phyloP scores from a whole-genome alignment of 139 green algal species.

The Haematococcus lacustris region DNA sequence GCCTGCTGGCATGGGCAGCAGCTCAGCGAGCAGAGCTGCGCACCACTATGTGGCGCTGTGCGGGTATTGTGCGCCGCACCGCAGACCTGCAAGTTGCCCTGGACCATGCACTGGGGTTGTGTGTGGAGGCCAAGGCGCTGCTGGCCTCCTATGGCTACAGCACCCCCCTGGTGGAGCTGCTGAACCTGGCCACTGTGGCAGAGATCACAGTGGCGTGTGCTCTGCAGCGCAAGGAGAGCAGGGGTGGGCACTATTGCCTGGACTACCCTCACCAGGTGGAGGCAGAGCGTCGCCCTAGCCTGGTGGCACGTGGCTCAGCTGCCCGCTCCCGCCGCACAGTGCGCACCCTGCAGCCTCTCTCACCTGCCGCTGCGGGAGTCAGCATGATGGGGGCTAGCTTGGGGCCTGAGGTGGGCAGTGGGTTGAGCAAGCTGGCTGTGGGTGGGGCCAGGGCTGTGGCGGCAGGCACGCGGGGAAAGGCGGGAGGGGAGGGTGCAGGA shows the following conservation, averaged over 20 bases:
- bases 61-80: conserved; percentile 80
- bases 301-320: too few relatives aligned
- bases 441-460: too few relatives aligned
- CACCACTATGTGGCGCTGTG: conserved; percentile 77
- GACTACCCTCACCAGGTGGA: conserved; percentile 54
- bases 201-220: conserved; percentile 77
- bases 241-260: conserved; percentile 73
- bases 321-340: too few relatives aligned
- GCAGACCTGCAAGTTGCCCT: conserved; percentile 50
- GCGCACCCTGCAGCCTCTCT: too few relatives aligned
- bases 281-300: conserved; percentile 38
- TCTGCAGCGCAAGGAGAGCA: conserved; percentile 72
- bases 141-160: conserved; percentile 45
- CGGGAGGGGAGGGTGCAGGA: too few relatives aligned
- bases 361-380: too few relatives aligned
- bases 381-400: too few relatives aligned
- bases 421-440: too few relatives aligned
- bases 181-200: conserved; percentile 78
- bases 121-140: conserved; percentile 54
- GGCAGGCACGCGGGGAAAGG: too few relatives aligned
- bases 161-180: conserved; percentile 74
- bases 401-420: too few relatives aligned
- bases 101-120: conserved; percentile 35
- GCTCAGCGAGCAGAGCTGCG: conserved; percentile 56
- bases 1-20: conserved; percentile 16